These are phyloP conservation scores for Oldenlandia corymbosa DNA, from an alignment of 257 asterid genomes.

Conservation along the genomic window DNA sequence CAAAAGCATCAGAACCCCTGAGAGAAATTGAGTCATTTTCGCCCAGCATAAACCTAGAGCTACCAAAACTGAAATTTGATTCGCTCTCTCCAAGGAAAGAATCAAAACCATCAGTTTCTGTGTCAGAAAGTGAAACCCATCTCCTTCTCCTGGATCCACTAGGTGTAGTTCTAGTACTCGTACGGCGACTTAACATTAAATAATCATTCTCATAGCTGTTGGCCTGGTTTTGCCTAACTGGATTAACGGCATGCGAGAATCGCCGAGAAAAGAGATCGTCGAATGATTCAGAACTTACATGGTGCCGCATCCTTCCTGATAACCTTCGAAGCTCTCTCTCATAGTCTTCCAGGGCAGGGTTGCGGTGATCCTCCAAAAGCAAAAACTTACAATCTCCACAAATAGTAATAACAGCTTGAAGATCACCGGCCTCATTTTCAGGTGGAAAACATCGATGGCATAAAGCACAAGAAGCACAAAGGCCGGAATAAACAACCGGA, in stretches of 20 bases:
- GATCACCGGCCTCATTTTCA: conserved; percentile 37
- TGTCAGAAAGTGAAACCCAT: conserved; percentile 58
- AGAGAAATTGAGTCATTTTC: conserved; percentile 57
- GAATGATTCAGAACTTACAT: conserved; percentile 53
- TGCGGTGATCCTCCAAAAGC: conserved; percentile 60
- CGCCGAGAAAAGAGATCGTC: conserved; percentile 63
- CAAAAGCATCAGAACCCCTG: conserved; percentile 67
- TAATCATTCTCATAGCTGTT: conserved; percentile 35
- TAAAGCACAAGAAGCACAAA: conserved; percentile 42
- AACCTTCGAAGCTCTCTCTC: conserved; percentile 26
- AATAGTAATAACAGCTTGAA: conserved; percentile 39
- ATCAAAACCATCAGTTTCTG: conserved; percentile 78
- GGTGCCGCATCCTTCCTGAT: conserved; percentile 40
- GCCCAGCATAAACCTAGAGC: conserved; percentile 47
- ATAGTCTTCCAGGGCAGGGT: conserved; percentile 44
- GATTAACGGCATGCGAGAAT: conserved; percentile 41
- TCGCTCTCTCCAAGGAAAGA: conserved; percentile 70
- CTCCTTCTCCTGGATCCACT: conserved; percentile 67
- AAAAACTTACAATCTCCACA: conserved; percentile 83
- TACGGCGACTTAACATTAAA: conserved; percentile 32
- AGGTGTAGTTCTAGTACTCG: conserved; percentile 52
- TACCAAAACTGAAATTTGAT: conserved; percentile 60
- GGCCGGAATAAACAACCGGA: conserved; percentile 14
- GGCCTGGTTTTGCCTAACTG: conserved; percentile 49
- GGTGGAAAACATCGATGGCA: conserved; percentile 45